These are phyloP conservation scores for Leccinum pallidistipes DNA, from an alignment of 1,284 basidiomycete species.

Conservation along the genomic window DNA sequence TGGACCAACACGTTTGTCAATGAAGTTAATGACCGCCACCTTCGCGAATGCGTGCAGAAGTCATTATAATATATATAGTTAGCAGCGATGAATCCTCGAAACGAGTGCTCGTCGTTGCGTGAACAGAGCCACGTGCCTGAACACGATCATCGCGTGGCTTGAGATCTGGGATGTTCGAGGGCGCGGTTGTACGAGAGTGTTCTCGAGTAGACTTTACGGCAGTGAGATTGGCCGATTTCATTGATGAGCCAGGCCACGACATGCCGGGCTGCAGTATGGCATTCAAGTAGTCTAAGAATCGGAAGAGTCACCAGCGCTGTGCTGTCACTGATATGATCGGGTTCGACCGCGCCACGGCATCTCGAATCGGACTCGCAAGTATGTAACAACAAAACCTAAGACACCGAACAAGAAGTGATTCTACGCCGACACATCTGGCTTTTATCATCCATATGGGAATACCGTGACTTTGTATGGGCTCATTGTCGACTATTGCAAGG, in stretches of 20 bases:
- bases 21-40: constrained; percentile 20
- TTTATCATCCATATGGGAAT: constrained; percentile 16
- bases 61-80: constrained; percentile 2
- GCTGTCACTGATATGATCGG: neutral
- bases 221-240: neutral
- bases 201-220: neutral
- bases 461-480: constrained; percentile 1
- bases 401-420: neutral
- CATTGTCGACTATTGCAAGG: constrained; percentile 5
- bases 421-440: neutral
- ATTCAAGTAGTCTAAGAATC: neutral
- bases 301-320: neutral
- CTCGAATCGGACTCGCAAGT: neutral
- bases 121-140: constrained; percentile 9
- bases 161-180: constrained; percentile 12
- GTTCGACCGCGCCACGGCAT: constrained; percentile 5
- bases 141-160: constrained; percentile 3
- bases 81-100: constrained; percentile 6
- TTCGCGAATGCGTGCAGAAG: constrained; percentile 11
- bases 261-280: neutral
- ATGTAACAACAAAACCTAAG: constrained; percentile 6
- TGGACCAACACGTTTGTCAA: constrained; percentile 2
- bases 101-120: constrained; percentile 5
- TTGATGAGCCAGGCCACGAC: neutral
- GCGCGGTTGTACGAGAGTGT: neutral